These are phyloP conservation scores for Senna tora DNA, from an alignment of 306 rosid species.

Conservation along the genomic window DNA sequence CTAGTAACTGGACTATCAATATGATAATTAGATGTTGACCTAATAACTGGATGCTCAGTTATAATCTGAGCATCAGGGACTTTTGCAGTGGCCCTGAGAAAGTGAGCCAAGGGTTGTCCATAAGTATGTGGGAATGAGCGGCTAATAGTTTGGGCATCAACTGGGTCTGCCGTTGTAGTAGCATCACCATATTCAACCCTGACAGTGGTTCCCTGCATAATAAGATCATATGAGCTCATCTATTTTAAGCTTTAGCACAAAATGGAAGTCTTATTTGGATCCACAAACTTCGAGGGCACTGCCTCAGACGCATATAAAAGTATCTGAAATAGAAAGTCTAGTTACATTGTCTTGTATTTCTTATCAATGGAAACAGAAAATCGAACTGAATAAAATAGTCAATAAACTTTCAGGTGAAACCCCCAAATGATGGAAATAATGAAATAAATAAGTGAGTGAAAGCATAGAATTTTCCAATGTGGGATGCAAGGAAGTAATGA, in stretches of 20 bases:
- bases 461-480: not conserved
- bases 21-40: constrained; percentile 43
- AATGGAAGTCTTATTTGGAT: not conserved
- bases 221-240: constrained; percentile 27
- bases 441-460: not conserved
- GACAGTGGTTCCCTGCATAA: constrained; percentile 87
- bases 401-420: not conserved
- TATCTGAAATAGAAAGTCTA: not conserved
- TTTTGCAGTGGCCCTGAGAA: constrained; percentile 89
- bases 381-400: not conserved
- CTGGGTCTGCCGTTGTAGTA: constrained; percentile 76
- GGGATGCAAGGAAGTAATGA: not conserved
- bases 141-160: constrained; percentile 64
- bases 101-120: constrained; percentile 95
- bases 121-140: constrained; percentile 78
- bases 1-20: not conserved
- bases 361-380: not conserved
- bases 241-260: not conserved
- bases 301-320: not conserved
- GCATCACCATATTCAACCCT: constrained; percentile 95
- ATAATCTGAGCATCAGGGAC: constrained; percentile 95
- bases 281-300: not conserved
- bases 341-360: not conserved
- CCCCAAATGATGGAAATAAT: not conserved
- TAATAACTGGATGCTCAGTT: constrained; percentile 73